phyloP scores from a whole-genome alignment of 1,139 yeast species.

The Torulaspora globosa region DNA sequence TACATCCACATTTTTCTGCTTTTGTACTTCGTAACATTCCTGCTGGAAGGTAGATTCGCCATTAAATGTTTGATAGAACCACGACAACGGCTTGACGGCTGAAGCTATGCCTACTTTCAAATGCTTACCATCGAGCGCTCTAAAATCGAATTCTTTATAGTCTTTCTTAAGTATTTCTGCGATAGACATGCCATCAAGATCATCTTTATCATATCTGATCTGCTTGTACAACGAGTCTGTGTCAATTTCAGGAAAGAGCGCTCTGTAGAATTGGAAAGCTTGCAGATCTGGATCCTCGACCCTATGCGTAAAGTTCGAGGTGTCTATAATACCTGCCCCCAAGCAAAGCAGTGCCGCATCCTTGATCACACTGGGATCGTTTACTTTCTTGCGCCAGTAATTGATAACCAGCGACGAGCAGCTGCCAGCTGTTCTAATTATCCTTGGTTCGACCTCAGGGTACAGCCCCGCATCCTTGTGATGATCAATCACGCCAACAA shows the following conservation, averaged over 20 bases:
- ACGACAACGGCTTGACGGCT: constrained; percentile 59
- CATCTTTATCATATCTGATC: constrained; percentile 55
- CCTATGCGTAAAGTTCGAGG: constrained; percentile 57
- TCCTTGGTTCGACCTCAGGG: constrained; percentile 48
- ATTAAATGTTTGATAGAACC: constrained; percentile 44
- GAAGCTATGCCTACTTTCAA: constrained; percentile 68
- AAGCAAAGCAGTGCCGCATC: constrained; percentile 51
- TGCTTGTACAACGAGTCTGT: constrained; percentile 37
- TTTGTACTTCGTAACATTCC: constrained; percentile 41
- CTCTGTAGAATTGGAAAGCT: constrained; percentile 42
- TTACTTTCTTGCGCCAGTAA: constrained; percentile 47
- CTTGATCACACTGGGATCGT: constrained; percentile 22
- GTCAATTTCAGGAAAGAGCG: constrained; percentile 23
- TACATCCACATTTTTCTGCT: constrained; percentile 47
- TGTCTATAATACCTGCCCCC: constrained; percentile 72
- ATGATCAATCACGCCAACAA: constrained; percentile 74
- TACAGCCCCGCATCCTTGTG: constrained; percentile 68
- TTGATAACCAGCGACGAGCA: constrained; percentile 71
- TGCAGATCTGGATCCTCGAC: constrained; percentile 52
- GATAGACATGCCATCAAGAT: constrained; percentile 55
- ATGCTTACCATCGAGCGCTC: constrained; percentile 28
- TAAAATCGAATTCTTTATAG: constrained; percentile 65
- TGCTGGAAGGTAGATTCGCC: constrained; percentile 38
- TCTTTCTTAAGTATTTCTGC: constrained; percentile 71
- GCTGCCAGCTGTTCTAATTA: constrained; percentile 64